Percentiles rank a stretch among this genome's conserved stretches.
These are phyloP conservation scores for Saussurea involucrata DNA, from an alignment of 129 eudicot species.

Conservation along the genomic window DNA sequence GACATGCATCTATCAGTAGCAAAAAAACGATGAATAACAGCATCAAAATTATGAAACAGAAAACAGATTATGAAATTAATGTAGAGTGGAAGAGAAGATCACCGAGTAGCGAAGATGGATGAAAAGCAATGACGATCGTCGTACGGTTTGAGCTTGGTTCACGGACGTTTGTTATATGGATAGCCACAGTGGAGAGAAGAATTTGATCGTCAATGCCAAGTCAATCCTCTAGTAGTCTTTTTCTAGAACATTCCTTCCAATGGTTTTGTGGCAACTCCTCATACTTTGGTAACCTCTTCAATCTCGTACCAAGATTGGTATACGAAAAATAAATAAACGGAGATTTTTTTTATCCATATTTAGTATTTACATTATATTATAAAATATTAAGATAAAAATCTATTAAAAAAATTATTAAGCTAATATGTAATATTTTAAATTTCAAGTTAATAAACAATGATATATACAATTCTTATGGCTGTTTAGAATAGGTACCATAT, in stretches of 20 bases:
- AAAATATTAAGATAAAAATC: too few relatives aligned
- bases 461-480: too few relatives aligned
- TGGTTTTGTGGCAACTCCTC: not conserved
- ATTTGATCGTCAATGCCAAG: conserved; percentile 14
- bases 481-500: too few relatives aligned
- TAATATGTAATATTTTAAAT: too few relatives aligned
- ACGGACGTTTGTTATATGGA: not conserved
- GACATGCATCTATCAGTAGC: not conserved
- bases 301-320: not conserved
- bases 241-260: not conserved
- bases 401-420: too few relatives aligned
- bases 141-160: not conserved
- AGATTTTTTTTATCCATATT: too few relatives aligned
- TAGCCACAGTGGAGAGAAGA: not conserved
- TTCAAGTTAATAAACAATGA: too few relatives aligned
- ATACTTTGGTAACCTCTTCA: not conserved
- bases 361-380: too few relatives aligned
- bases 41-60: not conserved
- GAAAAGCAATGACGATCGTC: conserved; percentile 2
- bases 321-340: too few relatives aligned
- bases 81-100: not conserved
- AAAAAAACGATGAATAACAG: not conserved
- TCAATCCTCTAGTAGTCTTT: conserved; percentile 13
- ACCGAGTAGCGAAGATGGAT: conserved; percentile 9
- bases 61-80: not conserved